Percentiles rank a stretch among this genome's conserved stretches.
Evolutionary conservation across 495 filamentous ascomycete species (phyloP).

Genomic region (Podospora conica): DNA sequence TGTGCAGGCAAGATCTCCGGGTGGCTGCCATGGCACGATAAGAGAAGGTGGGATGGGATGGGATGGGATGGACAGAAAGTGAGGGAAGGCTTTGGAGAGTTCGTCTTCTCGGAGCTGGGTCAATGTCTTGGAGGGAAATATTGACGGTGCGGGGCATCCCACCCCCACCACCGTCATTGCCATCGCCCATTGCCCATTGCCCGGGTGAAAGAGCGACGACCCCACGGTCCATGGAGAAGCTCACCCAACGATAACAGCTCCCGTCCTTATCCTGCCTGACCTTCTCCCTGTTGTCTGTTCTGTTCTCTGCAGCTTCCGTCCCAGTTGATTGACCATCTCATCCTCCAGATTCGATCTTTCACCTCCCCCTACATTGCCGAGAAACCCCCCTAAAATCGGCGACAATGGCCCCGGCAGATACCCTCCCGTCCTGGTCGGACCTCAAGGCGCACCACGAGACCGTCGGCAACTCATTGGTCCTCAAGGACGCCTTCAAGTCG

Average conservation of each 20-base stretch:
- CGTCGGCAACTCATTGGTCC: conserved; percentile 78
- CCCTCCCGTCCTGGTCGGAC: conserved; percentile 75
- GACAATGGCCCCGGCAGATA: conserved; percentile 62
- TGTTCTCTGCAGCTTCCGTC: neutral
- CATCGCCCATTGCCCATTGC: no score
- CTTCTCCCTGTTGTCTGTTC: neutral
- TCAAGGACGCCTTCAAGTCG: conserved; percentile 87
- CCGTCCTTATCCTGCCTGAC: neutral
- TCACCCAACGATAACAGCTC: neutral
- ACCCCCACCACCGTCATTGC: neutral
- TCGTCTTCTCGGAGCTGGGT: neutral
- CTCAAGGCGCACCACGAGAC: conserved; percentile 83
- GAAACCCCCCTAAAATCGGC: neutral
- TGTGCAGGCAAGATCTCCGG: neutral
- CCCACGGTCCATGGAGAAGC: neutral
- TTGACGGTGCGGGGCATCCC: neutral
- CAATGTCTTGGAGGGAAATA: neutral
- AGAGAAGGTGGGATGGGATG: neutral
- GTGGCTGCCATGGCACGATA: neutral
- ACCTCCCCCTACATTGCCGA: neutral
- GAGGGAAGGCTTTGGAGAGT: neutral
- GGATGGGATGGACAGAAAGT: no score
- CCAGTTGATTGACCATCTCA: neutral
- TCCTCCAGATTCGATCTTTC: neutral
- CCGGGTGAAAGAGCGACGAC: neutral